Base-by-base conservation (phyloP, 495 filamentous ascomycete species). In the Penicillium cosmopolitanum region DNA sequence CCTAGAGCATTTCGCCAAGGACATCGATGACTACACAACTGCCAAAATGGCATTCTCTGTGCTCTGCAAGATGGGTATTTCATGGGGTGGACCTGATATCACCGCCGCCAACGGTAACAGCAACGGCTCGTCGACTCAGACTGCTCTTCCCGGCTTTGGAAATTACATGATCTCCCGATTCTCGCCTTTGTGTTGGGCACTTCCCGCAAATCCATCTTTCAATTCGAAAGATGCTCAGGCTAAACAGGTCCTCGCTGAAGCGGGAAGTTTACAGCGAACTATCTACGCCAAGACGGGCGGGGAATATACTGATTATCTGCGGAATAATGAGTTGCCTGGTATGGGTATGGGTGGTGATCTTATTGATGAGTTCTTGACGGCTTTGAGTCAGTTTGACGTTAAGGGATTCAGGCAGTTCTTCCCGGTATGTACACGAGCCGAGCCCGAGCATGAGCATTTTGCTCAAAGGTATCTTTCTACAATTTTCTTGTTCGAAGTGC, bases 121-220 rank as follows among this genome's bases (percentile, higher is more conserved):
- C 34, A 31, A 31, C 28, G 28, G 28, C 4, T 8, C 28, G 25
- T 57, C 68, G 11, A 65, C 80, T 21, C 77, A 82, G 43, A 76
- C 82, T 3, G 76, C 76, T 33, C 85, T 99, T 28, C 89, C 92
- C 18, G 96, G 95, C n/a, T 98, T 99, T 69, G 92, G 96, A 59
- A 83, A 83, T 40, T 96, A 94, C 75, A 89, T 96, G 77, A 89
- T 97, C 53, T 80, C 86, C 25, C 84, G 88, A n/a, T 94, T 98
- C 75, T 91, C 96, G 16, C 84, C 91, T 0, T 77, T 94, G 33
- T 91, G 89, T 69, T 98, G 95, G 93, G 87, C 87, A 6, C 85
- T 98, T 1, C 84, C 94, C 2, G 83, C 82, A 12, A 87, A 89
- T 11, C 77, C 86, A 4, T 83, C 84, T 13, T 97, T 98, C 79